Conservation (phyloP, 371 early-diverging fungal species). For the Blastocladiella emersonii region DNA sequence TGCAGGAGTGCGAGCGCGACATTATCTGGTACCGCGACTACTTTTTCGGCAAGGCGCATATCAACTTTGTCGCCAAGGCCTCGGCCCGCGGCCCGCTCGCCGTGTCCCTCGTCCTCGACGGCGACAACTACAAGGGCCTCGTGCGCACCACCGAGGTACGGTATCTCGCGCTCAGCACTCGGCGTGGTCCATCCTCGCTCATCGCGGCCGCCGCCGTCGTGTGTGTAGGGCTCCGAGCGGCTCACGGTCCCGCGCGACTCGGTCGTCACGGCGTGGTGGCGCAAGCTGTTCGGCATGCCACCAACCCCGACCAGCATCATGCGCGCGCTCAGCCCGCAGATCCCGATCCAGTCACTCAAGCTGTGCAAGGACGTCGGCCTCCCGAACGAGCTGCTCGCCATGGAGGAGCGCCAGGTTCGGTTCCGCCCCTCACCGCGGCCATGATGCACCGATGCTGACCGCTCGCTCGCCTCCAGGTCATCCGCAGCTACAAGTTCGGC, state of each 20-base stretch:
- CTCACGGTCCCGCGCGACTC: constrained; percentile 17
- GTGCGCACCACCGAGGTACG: not conserved
- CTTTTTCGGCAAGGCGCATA: constrained; percentile 37
- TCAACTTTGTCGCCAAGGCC: constrained; percentile 28
- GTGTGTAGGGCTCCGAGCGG: constrained; percentile 29
- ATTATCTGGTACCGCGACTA: constrained; percentile 38
- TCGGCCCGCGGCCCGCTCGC: constrained; percentile 34
- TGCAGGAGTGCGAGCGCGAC: constrained; percentile 40
- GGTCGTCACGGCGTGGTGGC: constrained; percentile 18
- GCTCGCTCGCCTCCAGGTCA: constrained; percentile 22
- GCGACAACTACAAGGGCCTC: not conserved
- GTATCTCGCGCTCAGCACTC: not conserved
- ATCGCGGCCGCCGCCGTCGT: too few relatives aligned
- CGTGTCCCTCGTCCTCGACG: constrained; percentile 29
- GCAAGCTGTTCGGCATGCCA: constrained; percentile 26
- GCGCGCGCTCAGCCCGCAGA: constrained; percentile 31
- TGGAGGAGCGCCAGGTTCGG: constrained; percentile 35
- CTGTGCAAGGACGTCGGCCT: constrained; percentile 21
- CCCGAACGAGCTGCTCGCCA: constrained; percentile 27
- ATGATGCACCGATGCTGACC: too few relatives aligned
- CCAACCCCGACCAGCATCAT: constrained; percentile 26
- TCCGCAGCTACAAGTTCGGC: constrained; percentile 63
- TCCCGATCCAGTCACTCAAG: constrained; percentile 23
- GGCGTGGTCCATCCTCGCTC: not conserved
- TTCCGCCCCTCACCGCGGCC: too few relatives aligned